Conservation (phyloP, 2,329 filamentous ascomycete species). For the Penicillium sp. region DNA sequence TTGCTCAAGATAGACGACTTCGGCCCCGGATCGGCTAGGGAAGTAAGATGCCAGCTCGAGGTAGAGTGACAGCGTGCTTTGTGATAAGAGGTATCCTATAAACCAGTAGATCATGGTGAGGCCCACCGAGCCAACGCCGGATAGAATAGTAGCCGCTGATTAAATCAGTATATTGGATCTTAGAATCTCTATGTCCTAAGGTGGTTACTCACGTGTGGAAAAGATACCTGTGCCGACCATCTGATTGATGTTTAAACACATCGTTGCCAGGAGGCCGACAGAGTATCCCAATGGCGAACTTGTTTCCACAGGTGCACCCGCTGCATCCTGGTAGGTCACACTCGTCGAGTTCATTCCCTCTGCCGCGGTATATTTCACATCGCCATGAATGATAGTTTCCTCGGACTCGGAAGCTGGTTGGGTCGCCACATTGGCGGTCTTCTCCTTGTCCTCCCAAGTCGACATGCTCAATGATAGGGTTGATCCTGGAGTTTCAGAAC, state of each 20-base stretch:
- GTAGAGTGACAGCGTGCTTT: conserved; percentile 55
- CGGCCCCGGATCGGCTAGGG: conserved; percentile 60
- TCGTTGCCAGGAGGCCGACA: conserved; percentile 53
- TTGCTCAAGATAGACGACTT: conserved; percentile 66
- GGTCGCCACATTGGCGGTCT: background rate
- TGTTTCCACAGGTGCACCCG: conserved; percentile 58
- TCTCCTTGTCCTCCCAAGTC: background rate
- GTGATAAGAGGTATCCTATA: conserved; percentile 57
- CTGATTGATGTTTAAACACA: conserved; percentile 58
- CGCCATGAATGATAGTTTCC: background rate
- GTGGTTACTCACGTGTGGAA: conserved; percentile 53
- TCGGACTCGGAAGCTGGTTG: background rate
- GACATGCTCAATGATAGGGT: background rate
- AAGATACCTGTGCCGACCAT: conserved; percentile 64
- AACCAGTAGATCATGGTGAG: conserved; percentile 61
- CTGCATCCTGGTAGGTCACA: conserved; percentile 56
- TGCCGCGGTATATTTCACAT: conserved; percentile 6
- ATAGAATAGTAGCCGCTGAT: conserved; percentile 55
- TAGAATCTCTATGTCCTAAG: background rate
- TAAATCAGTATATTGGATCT: background rate
- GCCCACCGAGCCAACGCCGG: conserved; percentile 58
- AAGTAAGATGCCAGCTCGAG: conserved; percentile 63
- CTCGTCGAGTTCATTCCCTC: conserved; percentile 44
- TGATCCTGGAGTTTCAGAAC: background rate
- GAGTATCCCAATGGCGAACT: conserved; percentile 57